Evolutionary conservation across 805 yeast genomes (phyloP), one percentile per base, ranked within the genome.

Genomic region (Yamadazyma tumulicola): DNA sequence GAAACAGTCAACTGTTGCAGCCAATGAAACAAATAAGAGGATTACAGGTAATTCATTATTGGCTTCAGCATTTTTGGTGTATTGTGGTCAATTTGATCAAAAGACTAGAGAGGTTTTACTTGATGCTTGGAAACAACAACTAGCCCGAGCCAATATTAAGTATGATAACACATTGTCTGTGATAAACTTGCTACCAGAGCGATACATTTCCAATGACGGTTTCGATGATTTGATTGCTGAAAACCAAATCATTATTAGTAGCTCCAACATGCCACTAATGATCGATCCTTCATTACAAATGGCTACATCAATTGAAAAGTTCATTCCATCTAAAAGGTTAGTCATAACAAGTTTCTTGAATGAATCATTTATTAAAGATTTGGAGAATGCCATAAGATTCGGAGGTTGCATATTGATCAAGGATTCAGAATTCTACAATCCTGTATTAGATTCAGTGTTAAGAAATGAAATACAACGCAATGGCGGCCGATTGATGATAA

Each of bases 351-450:
- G 94, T 47, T 85, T 91, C 49, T 55, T 82, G 28, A 87, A 84
- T 47, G 73, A 68, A 4, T 75, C 81, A 0, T 85, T 80, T 52
- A 52, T 73, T 3, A 80, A 78, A 43, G 82, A 77, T 27, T 50
- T 91, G 11, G 95, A 88, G 52, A 83, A 86, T 48, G 81, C 95
- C 0, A 52, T 89, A 18, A 65, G 93, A 43, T 89, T 89, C 66
- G 97, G 97, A 4, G 87, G 85, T 2, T 48, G 74, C 1, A 61
- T 91, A 6, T 51, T 89, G 10, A 69, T 91, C 12, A 77, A 77
- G 45, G 91, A 91, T 58, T 88, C 89, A 3, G 97, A 91, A 49
- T 61, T 71, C 44, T 79, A 74, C 49, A 91, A 91, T 52, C 95
- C 96, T 0, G 59, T 85, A 6, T 51, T 91, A 8, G 74, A 74